These are phyloP conservation scores for Gonapodya prolifera DNA, from an alignment of 192 early-diverging fungal species.

Conservation along the genomic window DNA sequence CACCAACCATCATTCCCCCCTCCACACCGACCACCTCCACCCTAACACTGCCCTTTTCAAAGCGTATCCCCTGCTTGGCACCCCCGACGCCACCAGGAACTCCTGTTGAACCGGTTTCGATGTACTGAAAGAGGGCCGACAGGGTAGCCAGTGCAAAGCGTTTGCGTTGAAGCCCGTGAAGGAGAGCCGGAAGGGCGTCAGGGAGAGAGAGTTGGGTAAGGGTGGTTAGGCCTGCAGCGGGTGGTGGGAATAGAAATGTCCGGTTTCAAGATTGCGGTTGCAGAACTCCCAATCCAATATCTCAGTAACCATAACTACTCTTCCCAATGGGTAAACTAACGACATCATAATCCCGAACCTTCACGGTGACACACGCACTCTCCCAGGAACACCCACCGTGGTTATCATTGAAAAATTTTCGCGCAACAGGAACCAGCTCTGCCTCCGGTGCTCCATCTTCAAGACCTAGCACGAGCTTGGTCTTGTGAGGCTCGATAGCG, in stretches of 20 bases:
- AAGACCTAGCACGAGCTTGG: slow-evolving; percentile 37
- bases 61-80: neutral
- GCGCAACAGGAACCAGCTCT: slow-evolving; percentile 31
- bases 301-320: no score
- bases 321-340: no score
- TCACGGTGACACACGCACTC: neutral
- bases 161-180: neutral
- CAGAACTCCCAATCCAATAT: no score
- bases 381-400: neutral
- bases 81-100: neutral
- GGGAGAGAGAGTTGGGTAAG: neutral
- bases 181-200: neutral
- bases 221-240: neutral
- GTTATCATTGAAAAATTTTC: slow-evolving; percentile 44
- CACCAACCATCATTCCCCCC: neutral
- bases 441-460: slow-evolving; percentile 21
- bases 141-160: neutral
- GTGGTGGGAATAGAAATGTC: no score
- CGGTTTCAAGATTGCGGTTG: no score
- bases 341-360: neutral
- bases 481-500: slow-evolving; percentile 28
- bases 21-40: neutral
- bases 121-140: neutral
- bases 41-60: neutral
- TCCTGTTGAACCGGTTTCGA: neutral